Base-by-base conservation (phyloP, 768 basidiomycete species). In the Kwoniella pini region DNA sequence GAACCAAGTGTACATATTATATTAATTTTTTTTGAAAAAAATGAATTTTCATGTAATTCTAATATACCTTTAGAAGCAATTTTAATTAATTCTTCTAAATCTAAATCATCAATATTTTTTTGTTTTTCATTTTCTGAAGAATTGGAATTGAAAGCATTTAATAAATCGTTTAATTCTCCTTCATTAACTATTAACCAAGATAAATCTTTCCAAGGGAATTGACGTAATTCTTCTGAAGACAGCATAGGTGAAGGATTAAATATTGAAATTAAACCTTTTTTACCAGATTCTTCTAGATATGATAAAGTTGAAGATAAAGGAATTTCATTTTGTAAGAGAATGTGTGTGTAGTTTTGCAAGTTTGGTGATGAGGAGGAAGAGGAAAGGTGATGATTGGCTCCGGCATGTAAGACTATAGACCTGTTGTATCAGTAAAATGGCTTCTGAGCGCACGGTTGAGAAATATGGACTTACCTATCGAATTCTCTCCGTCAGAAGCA, bases 191-290 rank as follows among this genome's bases (percentile, higher is more conserved):
- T 64, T 13, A 82, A 56, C 80, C 80, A 80, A 2, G 71, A 65
- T 0, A 82, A 56, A 9, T 50, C 7, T 0, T 57, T 28, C 80
- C 81, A 81, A 2, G 74, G 74, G 62, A 81, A 79, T 1, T 57
- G 39, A 1, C 61, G 54, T n/a, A 80, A 70, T 39, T 79, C 62
- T 4, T 46, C 55, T 0, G 51, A 27, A 1, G 74, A 54, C 1
- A 75, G 75, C 79, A 82, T 81, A n/a, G 81, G 81, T 1, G 74
- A 76, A 0, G 81, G 81, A 61, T 82, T 82, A 67, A 79, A 79
- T 22, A 81, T 57, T n/a, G 78, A 77, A 7, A 54, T 69, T 3
- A 79, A 21, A 3, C 64, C 58, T 22, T 27, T 28, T 5, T 54
- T 19, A 5, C 62, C 40, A 0, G 75, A 71, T 2, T 57, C 30